These are phyloP conservation scores for Gremmenia infestans DNA, from an alignment of 2,329 filamentous ascomycete genomes.

Conservation along the genomic window DNA sequence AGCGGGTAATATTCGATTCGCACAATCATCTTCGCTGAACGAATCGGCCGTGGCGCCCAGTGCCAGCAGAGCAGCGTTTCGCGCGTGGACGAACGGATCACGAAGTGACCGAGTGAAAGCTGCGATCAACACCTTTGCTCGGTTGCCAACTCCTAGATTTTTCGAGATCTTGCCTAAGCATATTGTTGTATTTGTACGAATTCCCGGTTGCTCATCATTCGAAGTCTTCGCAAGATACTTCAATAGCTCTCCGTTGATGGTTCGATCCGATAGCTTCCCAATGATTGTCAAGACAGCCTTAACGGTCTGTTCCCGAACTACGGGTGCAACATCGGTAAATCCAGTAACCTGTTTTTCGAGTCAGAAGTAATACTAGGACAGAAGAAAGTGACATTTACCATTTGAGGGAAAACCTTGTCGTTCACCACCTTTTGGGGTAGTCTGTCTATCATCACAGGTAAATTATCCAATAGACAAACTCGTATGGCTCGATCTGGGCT, in stretches of 20 bases:
- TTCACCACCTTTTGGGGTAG: constrained; percentile 85
- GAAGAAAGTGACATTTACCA: constrained; percentile 49
- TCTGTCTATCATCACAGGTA: constrained; percentile 87
- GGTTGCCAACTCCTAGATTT: constrained; percentile 70
- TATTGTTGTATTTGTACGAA: constrained; percentile 96
- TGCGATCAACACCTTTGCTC: constrained; percentile 86
- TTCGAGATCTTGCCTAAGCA: constrained; percentile 95
- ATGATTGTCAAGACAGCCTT: constrained; percentile 89
- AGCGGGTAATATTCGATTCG: constrained; percentile 73
- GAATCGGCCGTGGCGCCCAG: constrained; percentile 78
- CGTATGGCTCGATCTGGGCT: constrained; percentile 90
- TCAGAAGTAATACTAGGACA: constrained; percentile 14
- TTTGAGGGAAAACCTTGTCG: constrained; percentile 93
- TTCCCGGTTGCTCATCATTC: constrained; percentile 95
- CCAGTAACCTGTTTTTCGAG: constrained; percentile 64
- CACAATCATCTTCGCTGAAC: constrained; percentile 87
- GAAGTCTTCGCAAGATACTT: constrained; percentile 91
- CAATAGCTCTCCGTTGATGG: constrained; percentile 88
- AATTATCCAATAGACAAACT: constrained; percentile 82
- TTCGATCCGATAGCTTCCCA: constrained; percentile 82
- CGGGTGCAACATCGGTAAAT: constrained; percentile 84
- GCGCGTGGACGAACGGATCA: constrained; percentile 91
- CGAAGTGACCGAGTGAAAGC: constrained; percentile 85
- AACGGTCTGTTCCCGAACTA: constrained; percentile 92
- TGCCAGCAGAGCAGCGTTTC: constrained; percentile 84